Evolutionary conservation across 306 rosid genomes (phyloP).

Genomic region (Cyclanthera cordifolia): DNA sequence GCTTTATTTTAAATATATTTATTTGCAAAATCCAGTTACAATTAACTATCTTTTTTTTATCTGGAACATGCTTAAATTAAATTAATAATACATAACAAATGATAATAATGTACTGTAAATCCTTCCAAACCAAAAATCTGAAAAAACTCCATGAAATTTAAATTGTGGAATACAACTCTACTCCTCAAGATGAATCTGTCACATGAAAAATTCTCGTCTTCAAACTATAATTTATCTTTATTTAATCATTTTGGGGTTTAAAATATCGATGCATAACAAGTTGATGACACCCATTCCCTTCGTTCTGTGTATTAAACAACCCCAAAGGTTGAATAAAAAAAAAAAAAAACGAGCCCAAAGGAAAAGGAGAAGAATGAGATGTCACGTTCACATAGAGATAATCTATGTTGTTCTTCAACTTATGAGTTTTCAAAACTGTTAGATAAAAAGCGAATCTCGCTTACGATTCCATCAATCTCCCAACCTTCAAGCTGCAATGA

Average conservation of each 20-base stretch:
- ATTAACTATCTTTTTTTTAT: background rate
- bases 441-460: slow-evolving; percentile 18
- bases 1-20: background rate
- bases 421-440: background rate
- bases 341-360: background rate
- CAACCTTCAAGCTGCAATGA: slow-evolving; percentile 86
- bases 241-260: slow-evolving; percentile 3
- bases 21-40: background rate
- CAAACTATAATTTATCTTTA: background rate
- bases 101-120: background rate
- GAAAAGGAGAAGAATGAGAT: background rate
- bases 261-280: background rate
- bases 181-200: background rate
- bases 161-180: background rate
- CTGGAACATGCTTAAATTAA: background rate
- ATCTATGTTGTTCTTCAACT: background rate
- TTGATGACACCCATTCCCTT: background rate
- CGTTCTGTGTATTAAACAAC: background rate
- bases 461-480: slow-evolving; percentile 86
- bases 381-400: background rate
- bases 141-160: background rate
- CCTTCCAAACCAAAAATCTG: too few species aligned
- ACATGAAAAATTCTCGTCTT: background rate
- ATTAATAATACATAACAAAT: background rate
- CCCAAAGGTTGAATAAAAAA: background rate